A percentile compares a stretch with the other conserved stretches of the same genome.
These are phyloP conservation scores for Xylariaceae sp. DNA, from an alignment of 2,329 filamentous ascomycete species.

Conservation along the genomic window DNA sequence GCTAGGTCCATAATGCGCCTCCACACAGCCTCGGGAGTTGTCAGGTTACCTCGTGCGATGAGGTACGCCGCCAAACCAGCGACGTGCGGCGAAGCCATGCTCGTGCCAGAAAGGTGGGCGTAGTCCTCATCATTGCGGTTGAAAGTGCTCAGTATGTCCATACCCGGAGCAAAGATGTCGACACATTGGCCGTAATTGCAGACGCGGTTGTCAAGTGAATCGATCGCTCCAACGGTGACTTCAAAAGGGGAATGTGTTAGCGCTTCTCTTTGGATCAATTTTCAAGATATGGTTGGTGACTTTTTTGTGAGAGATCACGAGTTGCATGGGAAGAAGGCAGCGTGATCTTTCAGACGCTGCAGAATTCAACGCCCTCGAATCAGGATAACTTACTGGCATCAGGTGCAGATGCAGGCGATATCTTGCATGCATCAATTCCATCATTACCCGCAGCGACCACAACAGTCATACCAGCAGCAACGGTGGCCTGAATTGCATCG, in stretches of 20 bases:
- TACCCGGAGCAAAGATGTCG: slow-evolving; percentile 27
- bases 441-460: slow-evolving; percentile 29
- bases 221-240: slow-evolving; percentile 28
- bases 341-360: background rate
- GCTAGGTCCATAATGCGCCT: slow-evolving; percentile 20
- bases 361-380: background rate
- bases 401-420: slow-evolving; percentile 24
- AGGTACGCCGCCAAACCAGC: slow-evolving; percentile 27
- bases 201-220: slow-evolving; percentile 22
- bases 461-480: slow-evolving; percentile 24
- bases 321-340: too few relatives aligned
- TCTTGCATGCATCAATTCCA: slow-evolving; percentile 23
- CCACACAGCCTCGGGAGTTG: slow-evolving; percentile 15
- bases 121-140: slow-evolving; percentile 19
- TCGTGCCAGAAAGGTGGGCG: slow-evolving; percentile 24
- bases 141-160: slow-evolving; percentile 24
- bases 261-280: background rate
- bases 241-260: background rate
- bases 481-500: slow-evolving; percentile 21
- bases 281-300: background rate
- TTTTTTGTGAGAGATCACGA: too few relatives aligned
- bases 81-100: slow-evolving; percentile 28
- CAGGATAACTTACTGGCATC: slow-evolving; percentile 12
- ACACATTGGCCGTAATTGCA: slow-evolving; percentile 25
- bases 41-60: slow-evolving; percentile 24